Evolutionary conservation across 352 stramenopile genomes (phyloP), one percentile per base, ranked within the genome.

Genomic region (Albugo laibachii): DNA sequence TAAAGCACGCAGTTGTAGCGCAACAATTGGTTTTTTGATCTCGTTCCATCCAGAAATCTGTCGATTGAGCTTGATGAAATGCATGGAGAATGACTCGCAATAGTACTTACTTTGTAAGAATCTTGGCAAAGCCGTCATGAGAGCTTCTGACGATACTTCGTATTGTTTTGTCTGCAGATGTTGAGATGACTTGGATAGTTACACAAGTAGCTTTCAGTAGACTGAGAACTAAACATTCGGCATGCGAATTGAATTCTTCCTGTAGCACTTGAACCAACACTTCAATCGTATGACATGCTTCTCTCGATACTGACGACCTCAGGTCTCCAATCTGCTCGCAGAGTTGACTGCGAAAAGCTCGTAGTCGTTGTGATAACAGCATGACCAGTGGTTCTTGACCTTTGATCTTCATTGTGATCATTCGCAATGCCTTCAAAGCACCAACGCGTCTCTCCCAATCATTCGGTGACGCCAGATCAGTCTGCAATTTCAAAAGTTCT

Each of bases 131-230:
- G 12, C 78, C 78, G 41, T 66, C 80, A 41, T 58, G 71, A 0
- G 74, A 85, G 55, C 72, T 84, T 41, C 78, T 57, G 27, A 91
- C 74, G n/a, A 91, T 73, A 2, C 56, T 66, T 45, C 69, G 70
- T 45, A 91, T 77, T 1, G 62, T 83, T 13, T 66, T 57, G 45
- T 88, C 69, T 3, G 78, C 76, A 36, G 78, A 52, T 5, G 72
- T 85, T 16, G 78, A 86, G 24, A 91, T 79, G 21, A 91, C 67
- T 50, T 83, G 69, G 15, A 91, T 91, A 19, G 75, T 91, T n/a
- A 91, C 73, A 43, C 79, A 85, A n/a, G 75, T 86, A 13, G 70
- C 68, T 50, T 91, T 91, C 21, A 91, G 50, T n/a, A 88, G 37
- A 42, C 67, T 76, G 1, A 52, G 63, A 24, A 86, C 60, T 53